Conservation (phyloP, 2,329 filamentous ascomycete genomes). For the Microsporum canis region DNA sequence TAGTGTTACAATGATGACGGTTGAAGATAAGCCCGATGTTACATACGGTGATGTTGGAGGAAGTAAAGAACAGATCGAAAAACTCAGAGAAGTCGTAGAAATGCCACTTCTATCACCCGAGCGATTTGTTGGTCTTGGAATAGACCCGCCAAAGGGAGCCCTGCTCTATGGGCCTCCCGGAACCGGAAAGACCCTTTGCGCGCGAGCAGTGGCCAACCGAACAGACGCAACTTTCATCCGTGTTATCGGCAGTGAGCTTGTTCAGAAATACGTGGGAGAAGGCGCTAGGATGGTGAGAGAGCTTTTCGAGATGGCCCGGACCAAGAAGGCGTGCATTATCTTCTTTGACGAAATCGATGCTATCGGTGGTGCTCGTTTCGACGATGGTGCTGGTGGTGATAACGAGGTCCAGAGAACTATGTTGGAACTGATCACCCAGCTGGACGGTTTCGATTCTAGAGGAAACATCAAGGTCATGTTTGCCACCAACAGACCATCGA, state of each 20-base stretch:
- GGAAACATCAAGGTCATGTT: slow-evolving; percentile 99
- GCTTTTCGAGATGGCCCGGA: slow-evolving; percentile 97
- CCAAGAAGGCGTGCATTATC: slow-evolving; percentile 99
- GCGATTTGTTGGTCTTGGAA: slow-evolving; percentile 95
- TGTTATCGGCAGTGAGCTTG: slow-evolving; percentile 93
- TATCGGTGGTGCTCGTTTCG: slow-evolving; percentile 88
- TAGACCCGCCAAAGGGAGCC: slow-evolving; percentile 95
- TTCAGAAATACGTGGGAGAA: slow-evolving; percentile 98
- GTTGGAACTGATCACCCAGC: slow-evolving; percentile 92
- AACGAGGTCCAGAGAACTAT: slow-evolving; percentile 98
- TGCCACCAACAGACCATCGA: slow-evolving; percentile 91
- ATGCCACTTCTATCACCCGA: slow-evolving; percentile 95
- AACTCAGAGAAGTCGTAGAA: slow-evolving; percentile 94
- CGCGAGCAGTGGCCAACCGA: slow-evolving; percentile 90
- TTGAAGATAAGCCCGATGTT: slow-evolving; percentile 98
- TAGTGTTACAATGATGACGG: slow-evolving; percentile 99
- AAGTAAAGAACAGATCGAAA: slow-evolving; percentile 99
- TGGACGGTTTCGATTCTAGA: slow-evolving; percentile 90
- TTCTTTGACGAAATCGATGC: slow-evolving; percentile 99
- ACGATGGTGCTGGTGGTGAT: slow-evolving; percentile 90
- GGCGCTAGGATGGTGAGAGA: slow-evolving; percentile 97
- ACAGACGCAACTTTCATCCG: slow-evolving; percentile 98
- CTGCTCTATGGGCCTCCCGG: slow-evolving; percentile 92
- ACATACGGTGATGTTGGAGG: slow-evolving; percentile 98
- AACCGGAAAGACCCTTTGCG: slow-evolving; percentile 98